Evolutionary conservation across 2,329 filamentous ascomycete genomes (phyloP), one percentile per base, ranked within the genome.

Genomic region (Penicillium glabrum): DNA sequence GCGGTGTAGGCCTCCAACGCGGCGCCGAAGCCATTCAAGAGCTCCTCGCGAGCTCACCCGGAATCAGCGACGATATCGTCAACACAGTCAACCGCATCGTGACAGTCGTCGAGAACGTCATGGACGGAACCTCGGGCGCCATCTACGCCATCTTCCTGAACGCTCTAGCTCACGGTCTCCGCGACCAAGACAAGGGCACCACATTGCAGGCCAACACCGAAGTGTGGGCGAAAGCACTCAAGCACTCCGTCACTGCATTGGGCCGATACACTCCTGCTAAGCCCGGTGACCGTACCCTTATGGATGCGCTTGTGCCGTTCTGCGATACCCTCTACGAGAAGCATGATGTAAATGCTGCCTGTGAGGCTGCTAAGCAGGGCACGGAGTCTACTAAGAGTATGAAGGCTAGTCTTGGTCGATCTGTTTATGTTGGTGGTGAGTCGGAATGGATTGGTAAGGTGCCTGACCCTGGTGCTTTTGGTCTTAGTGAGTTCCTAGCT

Each of bases 251-350:
- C 60, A 80, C 86, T 21, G 86, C 88, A 1, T 79, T 99, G 56
- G 84, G 82, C 35, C 89, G 83, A 69, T 98, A 98, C 75, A 99
- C 95, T 2, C 93, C 93, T 1, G 95, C 95, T 0, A 86, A 88
- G 52, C 89, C 89, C 0, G 95, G 95, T 27, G 95, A 99, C 72
- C 84, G 95, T 50, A 99, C 95, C 0, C 79, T 98, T 35, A 84
- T 98, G 33, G 95, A 99, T 75, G 92, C 93, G 1, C 80, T 99
- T 49, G 85, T 90, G 60, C 95, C 95, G 1, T 99, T 98, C 71
- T 87, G 96, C 51, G 84, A 91, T 44, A 84, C 82, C 3, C 82
- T 98, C 2, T 80, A 77, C 7, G 75, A 83, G 67, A 87, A 86
- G 0, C 85, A 84, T 14, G 84, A 90, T 69, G 72, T 95, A 21